phyloP scores from a whole-genome alignment of 768 basidiomycete genomes.

The Neoboletus subvelutipes region DNA sequence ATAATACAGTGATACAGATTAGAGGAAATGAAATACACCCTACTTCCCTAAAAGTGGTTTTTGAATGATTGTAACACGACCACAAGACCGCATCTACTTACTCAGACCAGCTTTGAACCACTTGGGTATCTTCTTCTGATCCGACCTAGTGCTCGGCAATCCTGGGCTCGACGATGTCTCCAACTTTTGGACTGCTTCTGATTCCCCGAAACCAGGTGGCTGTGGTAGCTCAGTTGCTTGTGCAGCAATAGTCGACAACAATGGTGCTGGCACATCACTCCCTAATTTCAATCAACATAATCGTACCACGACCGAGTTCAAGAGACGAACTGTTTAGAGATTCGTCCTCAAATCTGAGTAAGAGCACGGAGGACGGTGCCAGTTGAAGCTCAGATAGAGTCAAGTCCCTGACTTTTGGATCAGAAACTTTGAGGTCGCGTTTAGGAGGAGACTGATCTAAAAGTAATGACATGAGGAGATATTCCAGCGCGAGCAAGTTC shows the following conservation, averaged over 20 bases:
- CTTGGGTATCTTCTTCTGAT: conserved; percentile 65
- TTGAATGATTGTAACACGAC: background rate
- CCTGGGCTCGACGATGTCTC: conserved; percentile 8
- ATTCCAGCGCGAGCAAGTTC: background rate
- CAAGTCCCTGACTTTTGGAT: conserved; percentile 66
- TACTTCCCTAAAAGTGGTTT: conserved; percentile 22
- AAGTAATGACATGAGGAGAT: background rate
- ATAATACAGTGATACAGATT: background rate
- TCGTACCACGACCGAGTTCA: background rate
- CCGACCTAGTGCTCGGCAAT: conserved; percentile 21
- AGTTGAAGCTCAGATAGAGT: conserved; percentile 68
- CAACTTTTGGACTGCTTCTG: conserved; percentile 6
- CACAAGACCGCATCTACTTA: conserved; percentile 31
- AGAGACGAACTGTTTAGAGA: conserved; percentile 56
- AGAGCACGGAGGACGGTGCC: conserved; percentile 76
- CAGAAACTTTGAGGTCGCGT: conserved; percentile 80
- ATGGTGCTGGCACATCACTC: conserved; percentile 58
- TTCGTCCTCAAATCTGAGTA: conserved; percentile 74
- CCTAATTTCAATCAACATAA: conserved; percentile 38
- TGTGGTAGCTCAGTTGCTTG: conserved; percentile 66
- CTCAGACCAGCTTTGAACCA: conserved; percentile 73
- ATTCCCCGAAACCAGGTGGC: conserved; percentile 43
- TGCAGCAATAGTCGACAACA: conserved; percentile 53
- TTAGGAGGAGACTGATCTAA: conserved; percentile 81
- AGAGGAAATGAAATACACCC: conserved; percentile 38